A percentile compares a stretch with the other conserved stretches of the same genome.
phyloP scores from a whole-genome alignment of 179 eudicot species.

The Silene vulgaris region DNA sequence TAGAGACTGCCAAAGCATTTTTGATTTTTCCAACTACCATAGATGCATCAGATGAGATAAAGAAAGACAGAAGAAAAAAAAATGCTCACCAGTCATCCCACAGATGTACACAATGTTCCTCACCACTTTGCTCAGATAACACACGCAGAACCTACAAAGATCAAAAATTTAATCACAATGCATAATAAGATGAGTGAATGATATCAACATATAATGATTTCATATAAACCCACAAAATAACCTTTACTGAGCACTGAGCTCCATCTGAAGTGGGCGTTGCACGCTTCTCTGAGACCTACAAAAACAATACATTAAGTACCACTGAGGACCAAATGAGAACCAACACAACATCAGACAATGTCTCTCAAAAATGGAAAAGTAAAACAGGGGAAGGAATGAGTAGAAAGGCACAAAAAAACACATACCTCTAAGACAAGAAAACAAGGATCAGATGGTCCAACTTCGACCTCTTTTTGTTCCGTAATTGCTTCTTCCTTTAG shows the following conservation, averaged over 20 bases:
- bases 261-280: conserved; percentile 38
- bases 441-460: conserved; percentile 36
- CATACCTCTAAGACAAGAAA: conserved; percentile 92
- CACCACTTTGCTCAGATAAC: conserved; percentile 75
- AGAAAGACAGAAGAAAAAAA: neutral
- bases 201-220: conserved; percentile 10
- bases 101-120: conserved; percentile 64
- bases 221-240: conserved; percentile 24
- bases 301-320: conserved; percentile 8
- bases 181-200: conserved; percentile 12
- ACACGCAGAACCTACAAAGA: conserved; percentile 68
- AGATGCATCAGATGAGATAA: neutral
- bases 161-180: neutral
- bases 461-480: conserved; percentile 24
- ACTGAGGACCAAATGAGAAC: neutral
- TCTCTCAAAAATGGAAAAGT: neutral
- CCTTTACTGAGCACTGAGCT: conserved; percentile 58
- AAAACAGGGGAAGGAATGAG: neutral
- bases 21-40: neutral
- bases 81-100: conserved; percentile 83
- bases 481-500: conserved; percentile 20
- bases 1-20: neutral
- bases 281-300: conserved; percentile 78
- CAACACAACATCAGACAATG: neutral
- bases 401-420: neutral